Base-by-base conservation (phyloP, 345 rosid species). In the Durio zibethinus region DNA sequence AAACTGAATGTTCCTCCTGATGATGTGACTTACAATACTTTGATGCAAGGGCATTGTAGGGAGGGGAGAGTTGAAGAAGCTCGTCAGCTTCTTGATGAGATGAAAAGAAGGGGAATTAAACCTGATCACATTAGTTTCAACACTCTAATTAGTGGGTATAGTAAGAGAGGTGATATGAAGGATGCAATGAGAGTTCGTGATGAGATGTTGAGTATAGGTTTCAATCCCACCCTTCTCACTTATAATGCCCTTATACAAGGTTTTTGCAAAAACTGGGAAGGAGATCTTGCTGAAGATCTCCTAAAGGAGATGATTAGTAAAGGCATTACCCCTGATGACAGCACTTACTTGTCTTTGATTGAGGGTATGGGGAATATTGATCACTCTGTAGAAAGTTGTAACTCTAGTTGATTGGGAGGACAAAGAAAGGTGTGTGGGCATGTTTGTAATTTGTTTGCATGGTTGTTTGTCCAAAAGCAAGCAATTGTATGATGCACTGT, bases 21-120 rank as follows among this genome's bases (percentile, higher is more conserved):
- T 82, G 99, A 96, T 48, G 94, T 92, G 81, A 96, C 99, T 2
- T 93, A 85, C 80, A 93, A 96, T 82, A 90, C 97, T 59, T 82
- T 93, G 66, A 92, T 96, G 98, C 86, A 87, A 48, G 99, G 99
- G 36, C 90, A 48, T 20, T 96, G 97, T 82, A 85, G 82, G 83
- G 88, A 88, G 82, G 98, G 95, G 1, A 96, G 87, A 77, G 92
- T 96, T 1, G 92, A 93, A 81, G 90, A 90, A 87, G 99, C 99
- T 77, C 91, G 97, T 70, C 88, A 85, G 77, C 86, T 93, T 74
- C 88, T 96, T 43, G 88, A 84, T n/a, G 91, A 85, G 83, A 96
- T 91, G 97, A 90, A 92, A 85, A 85, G 80, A 74, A 83, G 92
- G 79, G 98, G 97, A 59, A 91, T 96, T 63, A 86, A 83, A 80